These are phyloP conservation scores for Phanerochaete carnosa DNA, from an alignment of 768 basidiomycete genomes.

Conservation along the genomic window DNA sequence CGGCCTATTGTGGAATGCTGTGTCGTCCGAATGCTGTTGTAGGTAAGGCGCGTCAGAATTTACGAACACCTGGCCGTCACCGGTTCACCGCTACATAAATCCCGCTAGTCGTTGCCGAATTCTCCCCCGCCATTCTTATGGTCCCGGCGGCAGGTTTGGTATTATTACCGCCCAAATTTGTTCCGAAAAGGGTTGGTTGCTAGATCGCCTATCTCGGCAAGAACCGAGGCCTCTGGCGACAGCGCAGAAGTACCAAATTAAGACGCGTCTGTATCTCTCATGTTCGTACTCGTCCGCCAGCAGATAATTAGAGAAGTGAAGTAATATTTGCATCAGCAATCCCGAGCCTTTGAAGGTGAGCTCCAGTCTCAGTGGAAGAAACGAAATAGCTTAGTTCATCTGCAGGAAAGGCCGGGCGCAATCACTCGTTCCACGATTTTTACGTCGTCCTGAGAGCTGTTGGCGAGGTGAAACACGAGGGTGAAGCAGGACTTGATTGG, in stretches of 20 bases:
- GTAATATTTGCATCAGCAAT: not conserved
- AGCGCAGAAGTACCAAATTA: not conserved
- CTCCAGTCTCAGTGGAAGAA: not conserved
- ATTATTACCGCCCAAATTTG: not conserved
- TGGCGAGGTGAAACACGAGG: not conserved
- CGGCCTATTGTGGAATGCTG: too few relatives aligned
- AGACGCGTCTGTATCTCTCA: not conserved
- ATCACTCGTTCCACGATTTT: slow-evolving; percentile 2
- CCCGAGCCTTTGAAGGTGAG: not conserved
- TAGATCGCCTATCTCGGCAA: slow-evolving; percentile 4
- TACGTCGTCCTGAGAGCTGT: not conserved
- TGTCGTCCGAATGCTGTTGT: too few relatives aligned
- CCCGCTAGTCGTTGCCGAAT: too few relatives aligned
- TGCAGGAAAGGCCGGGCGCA: not conserved
- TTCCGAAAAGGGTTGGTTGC: not conserved
- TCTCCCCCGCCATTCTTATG: not conserved
- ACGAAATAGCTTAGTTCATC: not conserved
- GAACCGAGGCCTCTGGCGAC: not conserved
- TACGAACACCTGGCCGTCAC: too few relatives aligned
- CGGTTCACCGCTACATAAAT: too few relatives aligned
- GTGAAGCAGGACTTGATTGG: not conserved
- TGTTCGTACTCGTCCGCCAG: not conserved
- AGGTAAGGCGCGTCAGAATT: too few relatives aligned
- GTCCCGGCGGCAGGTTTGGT: not conserved
- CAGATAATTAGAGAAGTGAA: not conserved